phyloP scores from a whole-genome alignment of 768 basidiomycete species.

The Mrakia hoshinonis region DNA sequence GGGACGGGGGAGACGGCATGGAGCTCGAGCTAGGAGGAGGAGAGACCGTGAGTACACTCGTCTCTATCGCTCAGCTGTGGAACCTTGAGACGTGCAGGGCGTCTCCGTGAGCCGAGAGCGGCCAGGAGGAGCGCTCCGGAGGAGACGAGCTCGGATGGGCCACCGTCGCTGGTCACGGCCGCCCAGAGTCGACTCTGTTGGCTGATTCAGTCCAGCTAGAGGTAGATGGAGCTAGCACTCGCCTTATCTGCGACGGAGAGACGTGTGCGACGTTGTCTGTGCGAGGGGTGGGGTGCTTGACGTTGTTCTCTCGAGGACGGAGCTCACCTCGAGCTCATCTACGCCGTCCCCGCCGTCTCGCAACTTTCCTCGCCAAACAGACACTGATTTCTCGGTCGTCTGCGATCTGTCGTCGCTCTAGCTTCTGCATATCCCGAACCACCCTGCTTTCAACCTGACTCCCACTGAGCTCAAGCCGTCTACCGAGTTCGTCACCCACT shows the following conservation, averaged over 20 bases:
- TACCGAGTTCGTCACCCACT: conserved; percentile 15
- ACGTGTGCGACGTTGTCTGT: no score
- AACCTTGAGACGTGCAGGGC: neutral
- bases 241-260: no score
- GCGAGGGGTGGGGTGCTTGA: no score
- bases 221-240: no score
- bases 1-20: neutral
- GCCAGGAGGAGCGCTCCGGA: neutral
- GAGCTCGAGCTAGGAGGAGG: conserved; percentile 4
- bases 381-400: neutral
- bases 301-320: no score
- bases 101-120: neutral
- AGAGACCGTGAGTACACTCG: conserved; percentile 4
- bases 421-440: conserved; percentile 8
- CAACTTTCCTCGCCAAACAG: no score
- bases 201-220: no score
- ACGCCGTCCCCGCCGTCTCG: no score
- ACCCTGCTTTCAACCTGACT: neutral
- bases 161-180: no score
- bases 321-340: no score
- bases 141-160: no score
- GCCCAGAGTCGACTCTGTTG: no score
- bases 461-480: conserved; percentile 2
- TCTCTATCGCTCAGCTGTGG: neutral
- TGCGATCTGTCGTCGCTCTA: neutral